Conservation (phyloP, 208 protist species). For the Leishmania arabica region DNA sequence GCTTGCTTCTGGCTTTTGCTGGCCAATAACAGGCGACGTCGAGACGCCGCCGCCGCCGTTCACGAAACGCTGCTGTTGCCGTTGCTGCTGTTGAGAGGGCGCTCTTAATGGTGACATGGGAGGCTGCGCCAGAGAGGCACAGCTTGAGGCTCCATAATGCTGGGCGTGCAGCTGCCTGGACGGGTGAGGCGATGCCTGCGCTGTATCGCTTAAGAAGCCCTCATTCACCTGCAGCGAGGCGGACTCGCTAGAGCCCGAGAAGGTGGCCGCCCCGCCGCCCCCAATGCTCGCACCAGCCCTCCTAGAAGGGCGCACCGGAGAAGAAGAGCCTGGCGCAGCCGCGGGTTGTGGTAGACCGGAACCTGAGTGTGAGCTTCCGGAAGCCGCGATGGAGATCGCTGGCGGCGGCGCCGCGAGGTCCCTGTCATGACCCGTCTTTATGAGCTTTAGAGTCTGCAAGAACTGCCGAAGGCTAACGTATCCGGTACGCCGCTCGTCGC, state of each 20-base stretch:
- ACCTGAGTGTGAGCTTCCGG: background rate
- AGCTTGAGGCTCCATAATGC: background rate
- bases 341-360: background rate
- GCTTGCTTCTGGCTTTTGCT: background rate
- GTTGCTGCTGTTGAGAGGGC: background rate
- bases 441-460: slow-evolving; percentile 27
- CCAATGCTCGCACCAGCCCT: background rate
- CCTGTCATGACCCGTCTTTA: slow-evolving; percentile 10
- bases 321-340: background rate
- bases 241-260: background rate
- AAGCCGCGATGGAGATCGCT: background rate
- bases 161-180: background rate
- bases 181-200: background rate
- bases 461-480: slow-evolving; percentile 40
- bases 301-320: background rate
- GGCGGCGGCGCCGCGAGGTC: background rate
- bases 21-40: background rate
- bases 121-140: background rate
- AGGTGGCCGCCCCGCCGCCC: background rate
- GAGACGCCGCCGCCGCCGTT: background rate
- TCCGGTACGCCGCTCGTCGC: slow-evolving; percentile 22
- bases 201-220: background rate
- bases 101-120: background rate
- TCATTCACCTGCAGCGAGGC: slow-evolving; percentile 3
- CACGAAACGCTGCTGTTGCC: slow-evolving; percentile 15